Percentiles rank a stretch among this genome's conserved stretches.
phyloP scores from a whole-genome alignment of 768 basidiomycete species.

The Dentipellis sp. region DNA sequence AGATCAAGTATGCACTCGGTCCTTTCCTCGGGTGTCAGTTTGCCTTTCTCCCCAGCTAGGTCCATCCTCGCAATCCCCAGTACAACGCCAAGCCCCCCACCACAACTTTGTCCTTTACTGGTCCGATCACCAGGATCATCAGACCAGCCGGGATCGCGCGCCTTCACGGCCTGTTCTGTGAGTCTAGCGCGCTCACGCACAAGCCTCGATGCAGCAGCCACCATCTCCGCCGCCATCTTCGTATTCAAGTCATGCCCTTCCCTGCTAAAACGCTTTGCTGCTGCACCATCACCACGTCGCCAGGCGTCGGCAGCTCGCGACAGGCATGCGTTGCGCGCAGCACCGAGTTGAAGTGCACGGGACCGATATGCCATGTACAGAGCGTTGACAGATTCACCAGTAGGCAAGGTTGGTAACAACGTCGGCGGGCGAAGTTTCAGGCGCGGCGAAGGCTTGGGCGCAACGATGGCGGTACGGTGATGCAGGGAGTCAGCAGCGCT shows the following conservation, averaged over 20 bases:
- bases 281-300: constrained; percentile 90
- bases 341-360: constrained; percentile 85
- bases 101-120: constrained; percentile 64
- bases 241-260: constrained; percentile 92
- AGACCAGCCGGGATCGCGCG: constrained; percentile 63
- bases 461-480: constrained; percentile 60
- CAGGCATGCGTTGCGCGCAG: constrained; percentile 88
- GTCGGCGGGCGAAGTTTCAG: constrained; percentile 75
- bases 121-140: constrained; percentile 79
- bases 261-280: constrained; percentile 87
- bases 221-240: constrained; percentile 84
- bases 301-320: constrained; percentile 95
- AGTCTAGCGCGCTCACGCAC: constrained; percentile 74
- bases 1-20: constrained; percentile 83
- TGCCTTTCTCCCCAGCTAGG: constrained; percentile 38
- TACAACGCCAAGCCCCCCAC: constrained; percentile 76
- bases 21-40: constrained; percentile 75
- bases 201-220: constrained; percentile 73
- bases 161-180: constrained; percentile 67
- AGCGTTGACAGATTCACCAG: constrained; percentile 69
- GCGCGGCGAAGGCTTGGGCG: constrained; percentile 76
- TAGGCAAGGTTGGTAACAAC: constrained; percentile 81
- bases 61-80: constrained; percentile 73
- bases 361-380: constrained; percentile 87
- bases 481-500: constrained; percentile 52